Base-by-base conservation (phyloP, 148 eudicot species). In the Diospyros lotus region DNA sequence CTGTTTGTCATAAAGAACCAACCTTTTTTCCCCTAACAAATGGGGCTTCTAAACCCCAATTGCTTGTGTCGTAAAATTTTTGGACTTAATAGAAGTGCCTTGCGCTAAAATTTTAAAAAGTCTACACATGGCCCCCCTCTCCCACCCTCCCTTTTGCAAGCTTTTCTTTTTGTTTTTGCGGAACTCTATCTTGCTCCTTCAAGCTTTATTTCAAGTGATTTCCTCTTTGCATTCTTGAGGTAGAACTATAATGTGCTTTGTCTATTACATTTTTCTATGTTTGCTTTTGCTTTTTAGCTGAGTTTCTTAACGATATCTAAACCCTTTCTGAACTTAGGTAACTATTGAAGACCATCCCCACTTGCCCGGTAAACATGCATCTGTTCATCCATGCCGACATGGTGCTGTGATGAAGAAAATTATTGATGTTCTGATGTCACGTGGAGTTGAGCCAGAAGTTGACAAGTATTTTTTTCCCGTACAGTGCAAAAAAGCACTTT, bases 331-430 rank as follows among this genome's bases (percentile, higher is more conserved):
- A 44, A 60, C 56, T 73, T 80, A 95, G 99, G 97, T 95, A 58
- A 95, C 99, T 51, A 93, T 95, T 79, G 99, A 93, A 86, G 97
- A 93, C 75, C 99, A 95, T 82, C 99, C 99, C 45, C 99, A 95
- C 82, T 87, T 95, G 69, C 90, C 96, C 74, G 99, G 99, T 58
- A 93, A 95, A 78, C 99, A 95, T 88, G 99, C 99, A 71, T 95
- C 99, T 78, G 92, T 95, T 50, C 99, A 95, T 82, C 99, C 97
- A 72, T 95, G 99, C 83, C 88, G 88, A 68, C 99, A 95, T 80
- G 99, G 93, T 66, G 99, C 93, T 70, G 99, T 95, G 67, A 95
- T 95, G 99, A 95, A 95, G 86, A 95, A 95, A 88, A 91, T 95
- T 61, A 92, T 95, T 81, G 99, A 95, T 75, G 94, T 93, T 78